Evolutionary conservation across 306 rosid species (phyloP).

Genomic region (Castanea mollissima): DNA sequence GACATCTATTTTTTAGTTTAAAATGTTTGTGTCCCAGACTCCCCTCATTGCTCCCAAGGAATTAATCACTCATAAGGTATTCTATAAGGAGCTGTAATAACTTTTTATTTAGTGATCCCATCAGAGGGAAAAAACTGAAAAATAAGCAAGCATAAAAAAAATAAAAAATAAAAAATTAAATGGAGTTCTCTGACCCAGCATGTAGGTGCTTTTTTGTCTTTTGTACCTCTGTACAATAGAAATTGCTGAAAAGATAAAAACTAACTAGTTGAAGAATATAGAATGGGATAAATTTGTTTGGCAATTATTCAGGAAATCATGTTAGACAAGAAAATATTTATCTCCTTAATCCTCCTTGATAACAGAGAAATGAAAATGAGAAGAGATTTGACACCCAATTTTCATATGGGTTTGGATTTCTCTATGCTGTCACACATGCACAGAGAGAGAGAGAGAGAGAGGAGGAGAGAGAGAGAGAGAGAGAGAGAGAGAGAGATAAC

Average conservation of each 20-base stretch:
- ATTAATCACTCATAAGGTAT: not conserved
- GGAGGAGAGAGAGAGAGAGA: not conserved
- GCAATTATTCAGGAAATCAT: not conserved
- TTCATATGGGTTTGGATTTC: slow-evolving; percentile 1
- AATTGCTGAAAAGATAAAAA: not conserved
- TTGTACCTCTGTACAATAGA: not conserved
- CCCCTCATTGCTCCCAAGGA: not conserved
- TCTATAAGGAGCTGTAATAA: not conserved
- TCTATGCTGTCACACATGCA: not conserved
- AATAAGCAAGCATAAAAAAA: not conserved
- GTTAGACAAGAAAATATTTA: not conserved
- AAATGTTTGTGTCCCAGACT: not conserved
- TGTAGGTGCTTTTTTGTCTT: not conserved
- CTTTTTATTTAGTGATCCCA: not conserved
- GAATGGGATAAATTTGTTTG: not conserved
- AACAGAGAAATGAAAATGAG: not conserved
- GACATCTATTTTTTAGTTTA: not conserved
- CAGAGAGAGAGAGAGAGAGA: not conserved
- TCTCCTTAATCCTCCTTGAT: not conserved
- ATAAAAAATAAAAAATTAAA: not conserved
- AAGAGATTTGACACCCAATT: slow-evolving; percentile 1
- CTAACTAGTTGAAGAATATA: not conserved
- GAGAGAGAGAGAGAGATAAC: slow-evolving; percentile 32
- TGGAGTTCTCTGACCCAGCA: not conserved
- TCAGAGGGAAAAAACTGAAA: too few species aligned